These are phyloP conservation scores for Oryza officinalis DNA, from an alignment of 176 grass and related monocot species.

Conservation along the genomic window DNA sequence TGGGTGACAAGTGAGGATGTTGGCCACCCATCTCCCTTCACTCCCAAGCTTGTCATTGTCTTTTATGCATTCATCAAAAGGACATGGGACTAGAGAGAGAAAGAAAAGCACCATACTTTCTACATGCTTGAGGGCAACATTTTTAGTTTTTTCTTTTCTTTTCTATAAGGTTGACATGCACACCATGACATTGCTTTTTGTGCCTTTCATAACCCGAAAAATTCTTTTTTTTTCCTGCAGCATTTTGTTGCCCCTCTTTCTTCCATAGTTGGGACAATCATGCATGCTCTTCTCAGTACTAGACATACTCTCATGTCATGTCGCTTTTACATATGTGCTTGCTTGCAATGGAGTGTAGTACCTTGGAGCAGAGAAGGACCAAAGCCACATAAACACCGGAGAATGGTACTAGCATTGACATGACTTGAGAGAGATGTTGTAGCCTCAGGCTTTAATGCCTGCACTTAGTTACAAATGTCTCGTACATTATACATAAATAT, in stretches of 20 bases:
- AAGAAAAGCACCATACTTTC: constrained; percentile 40
- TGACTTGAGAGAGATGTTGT: constrained; percentile 25
- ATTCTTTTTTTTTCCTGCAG: constrained; percentile 26
- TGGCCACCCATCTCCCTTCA: constrained; percentile 89
- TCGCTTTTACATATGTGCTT: constrained; percentile 35
- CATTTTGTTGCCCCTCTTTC: constrained; percentile 13
- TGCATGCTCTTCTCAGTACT: constrained; percentile 34
- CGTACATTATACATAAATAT: not conserved
- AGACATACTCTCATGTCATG: constrained; percentile 32
- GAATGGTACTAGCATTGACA: constrained; percentile 44
- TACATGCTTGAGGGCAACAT: constrained; percentile 40
- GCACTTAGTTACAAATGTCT: constrained; percentile 16
- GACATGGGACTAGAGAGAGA: constrained; percentile 21
- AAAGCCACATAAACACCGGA: constrained; percentile 47
- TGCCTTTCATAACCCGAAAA: constrained; percentile 39
- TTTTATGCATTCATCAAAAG: constrained; percentile 61
- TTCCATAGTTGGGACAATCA: constrained; percentile 37
- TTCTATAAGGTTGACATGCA: constrained; percentile 79
- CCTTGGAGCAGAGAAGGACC: constrained; percentile 23
- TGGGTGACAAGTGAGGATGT: constrained; percentile 75
- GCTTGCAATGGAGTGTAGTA: constrained; percentile 13
- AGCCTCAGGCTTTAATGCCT: constrained; percentile 7
- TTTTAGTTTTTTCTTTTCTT: constrained; percentile 43
- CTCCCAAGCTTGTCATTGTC: constrained; percentile 92
- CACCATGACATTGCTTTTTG: constrained; percentile 45